Base-by-base conservation (phyloP, 768 basidiomycete genomes). In the Sutorius australiensis region DNA sequence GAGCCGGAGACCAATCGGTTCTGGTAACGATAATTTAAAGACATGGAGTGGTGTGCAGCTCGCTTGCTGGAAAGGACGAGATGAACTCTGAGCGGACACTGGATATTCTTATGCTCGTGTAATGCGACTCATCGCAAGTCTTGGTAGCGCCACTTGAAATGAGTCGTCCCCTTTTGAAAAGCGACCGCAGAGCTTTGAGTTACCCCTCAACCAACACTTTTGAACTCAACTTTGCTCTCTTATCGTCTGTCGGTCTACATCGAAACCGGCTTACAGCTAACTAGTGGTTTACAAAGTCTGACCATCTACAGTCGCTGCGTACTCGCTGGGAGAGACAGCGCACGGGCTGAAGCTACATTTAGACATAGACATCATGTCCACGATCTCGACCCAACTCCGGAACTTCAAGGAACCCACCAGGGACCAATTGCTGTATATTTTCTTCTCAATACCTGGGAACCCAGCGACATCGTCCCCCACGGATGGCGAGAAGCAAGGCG, bases 381-480 rank as follows among this genome's bases (percentile, higher is more conserved):
- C 83, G 47, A 92, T 92, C 65, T 89, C 87, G 44, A 89, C 89
- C 21, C 89, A 93, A 58, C 81, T 97, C 41, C 84, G 93, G 50
- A 82, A 89, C 65, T 93, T 94, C 80, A 91, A 89, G 76, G 93
- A 95, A 71, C 92, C 92, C 42, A 86, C 88, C 7, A 92, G 85
- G 72, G 93, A 95, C 50, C 86, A 95, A 69, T 73, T 86, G 45
- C 85, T 86, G 9, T 76, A 92, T 53, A 81, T 89, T 56, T 94
- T 87, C 82, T 95, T 95, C 76, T 89, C 92, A 19, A 75, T 93
- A 44, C 90, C 90, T 19, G 73, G 82, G 38, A 65, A 48, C 9
- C 61, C 61, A 33, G 38, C 45, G 19, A 51, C 67, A 19, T 61
- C 51, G 31, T 36, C 52, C 34, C 48, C 59, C 45, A 48, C 53